Evolutionary conservation across 345 rosid species (phyloP), one percentile per base, ranked within the genome.

Genomic region (Salix suchowensis): DNA sequence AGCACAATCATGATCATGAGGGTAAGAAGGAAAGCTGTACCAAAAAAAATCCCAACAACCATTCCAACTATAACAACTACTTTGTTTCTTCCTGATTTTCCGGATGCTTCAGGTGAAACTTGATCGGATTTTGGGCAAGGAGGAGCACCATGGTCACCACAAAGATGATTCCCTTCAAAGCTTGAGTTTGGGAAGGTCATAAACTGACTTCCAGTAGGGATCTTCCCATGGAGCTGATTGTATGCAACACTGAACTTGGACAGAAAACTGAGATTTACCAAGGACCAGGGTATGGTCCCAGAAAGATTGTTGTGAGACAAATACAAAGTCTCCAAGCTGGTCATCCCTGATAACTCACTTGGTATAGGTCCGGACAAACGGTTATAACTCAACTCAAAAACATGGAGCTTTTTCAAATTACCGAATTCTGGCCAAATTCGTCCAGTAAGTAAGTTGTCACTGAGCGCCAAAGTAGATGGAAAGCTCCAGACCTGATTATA

Each of bases 131-230:
- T 69, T 4, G 42, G 62, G 85, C 98, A 92, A 34, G 76, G 77
- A 62, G 74, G 71, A 14, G 46, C 6, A 74, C 85, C 71, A 26
- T 88, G 92, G 30, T 91, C 92, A 24, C 97, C 96, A n/a, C 98
- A 92, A 16, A 94, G 94, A 66, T 68, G 28, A 67, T 91, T 94
- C 30, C 86, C 92, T 82, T 91, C 96, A 7, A 92, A 92, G 85
- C 98, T 92, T 60, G 97, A 86, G 78, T 86, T 89, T 6, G 96
- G 93, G 55, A 94, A 94, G 42, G 90, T 91, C 69, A 50, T 83
- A 81, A 94, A 92, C 81, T 94, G 98, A 74, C 88, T 87, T 73
- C 86, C 91, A 0, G 74, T 72, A 19, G 98, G 97, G 23, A 93
- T 87, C 50, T 18, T 78, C 58, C 98, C 98, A 1, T 55, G 68